Base-by-base conservation (phyloP, 352 stramenopile genomes). In the Phytophthora europaea region DNA sequence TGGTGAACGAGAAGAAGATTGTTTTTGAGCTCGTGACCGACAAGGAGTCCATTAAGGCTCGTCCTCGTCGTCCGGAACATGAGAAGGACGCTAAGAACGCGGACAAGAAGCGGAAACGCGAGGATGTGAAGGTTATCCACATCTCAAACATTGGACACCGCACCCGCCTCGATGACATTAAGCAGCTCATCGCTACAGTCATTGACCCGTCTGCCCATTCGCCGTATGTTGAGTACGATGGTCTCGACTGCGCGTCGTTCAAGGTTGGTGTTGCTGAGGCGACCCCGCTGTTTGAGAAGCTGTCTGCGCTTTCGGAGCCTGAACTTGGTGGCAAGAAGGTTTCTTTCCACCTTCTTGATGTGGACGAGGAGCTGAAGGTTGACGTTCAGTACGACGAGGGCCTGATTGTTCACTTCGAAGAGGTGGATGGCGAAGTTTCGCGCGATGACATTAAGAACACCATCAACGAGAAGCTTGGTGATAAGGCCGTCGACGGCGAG, bases 381-480 rank as follows among this genome's bases (percentile, higher is more conserved):
- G 88, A 95, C 33, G 79, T 97, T 65, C 69, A 91, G 67, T 95
- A 92, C 75, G 86, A 97, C 20, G 82, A 94, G 68, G 91, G 91
- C 6, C 81, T 96, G n/a, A 94, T 97, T 67, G 87, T 98, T 31
- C 78, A 84, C 55, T 92, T 98, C 43, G 81, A 90, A 18, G 91
- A 82, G 22, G 84, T 98, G n/a, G 76, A 87, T 13, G 86, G 79
- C 16, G 83, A 95, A 53, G 75, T 97, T 43, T 95, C 88, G 36
- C 89, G 92, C 48, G 87, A 96, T 63, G 85, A 94, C 51, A 95
- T 98, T 71, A 96, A 98, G 80, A 69, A 95, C 71, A 75, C 82
- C 33, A 84, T 97, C 48, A 96, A 95, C 76, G 85, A 94, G 48
- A 88, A 93, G 74, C 86, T 95, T 43, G 87, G 84, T 18, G 86